phyloP scores from a whole-genome alignment of 768 basidiomycete species.

The Hygrophorus pudorinus region DNA sequence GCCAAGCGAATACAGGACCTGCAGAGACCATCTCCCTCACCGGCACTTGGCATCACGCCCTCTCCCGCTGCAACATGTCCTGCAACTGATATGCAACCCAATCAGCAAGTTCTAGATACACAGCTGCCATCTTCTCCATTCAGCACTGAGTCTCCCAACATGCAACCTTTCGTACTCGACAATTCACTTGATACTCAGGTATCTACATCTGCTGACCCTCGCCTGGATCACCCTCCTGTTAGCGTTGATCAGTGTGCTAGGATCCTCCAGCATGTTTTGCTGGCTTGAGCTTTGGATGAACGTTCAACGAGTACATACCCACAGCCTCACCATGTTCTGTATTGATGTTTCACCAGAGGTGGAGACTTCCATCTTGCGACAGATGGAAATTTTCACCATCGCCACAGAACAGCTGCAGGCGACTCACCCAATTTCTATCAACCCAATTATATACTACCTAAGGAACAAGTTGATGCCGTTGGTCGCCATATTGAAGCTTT shows the following conservation, averaged over 20 bases:
- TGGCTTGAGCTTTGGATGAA: neutral
- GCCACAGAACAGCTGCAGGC: constrained; percentile 19
- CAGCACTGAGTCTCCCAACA: no score
- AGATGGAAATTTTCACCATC: no score
- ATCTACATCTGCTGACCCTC: no score
- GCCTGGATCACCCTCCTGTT: constrained; percentile 1
- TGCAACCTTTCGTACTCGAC: no score
- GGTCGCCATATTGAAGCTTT: constrained; percentile 17
- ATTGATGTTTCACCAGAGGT: constrained; percentile 1
- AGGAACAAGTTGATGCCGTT: constrained; percentile 21
- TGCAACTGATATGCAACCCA: neutral
- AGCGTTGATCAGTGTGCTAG: neutral
- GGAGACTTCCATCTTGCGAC: constrained; percentile 5
- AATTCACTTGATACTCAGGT: no score
- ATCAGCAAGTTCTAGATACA: neutral
- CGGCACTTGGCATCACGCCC: no score
- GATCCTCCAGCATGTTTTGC: constrained; percentile 2
- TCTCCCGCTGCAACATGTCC: neutral
- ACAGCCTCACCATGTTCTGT: neutral
- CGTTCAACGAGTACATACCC: neutral
- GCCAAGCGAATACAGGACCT: neutral
- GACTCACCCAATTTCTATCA: constrained; percentile 23
- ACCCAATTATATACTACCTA: constrained; percentile 23
- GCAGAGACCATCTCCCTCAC: neutral
- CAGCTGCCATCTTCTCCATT: no score